These are phyloP conservation scores for Ceratocystis smalleyi DNA, from an alignment of 2,329 filamentous ascomycete genomes.

Conservation along the genomic window DNA sequence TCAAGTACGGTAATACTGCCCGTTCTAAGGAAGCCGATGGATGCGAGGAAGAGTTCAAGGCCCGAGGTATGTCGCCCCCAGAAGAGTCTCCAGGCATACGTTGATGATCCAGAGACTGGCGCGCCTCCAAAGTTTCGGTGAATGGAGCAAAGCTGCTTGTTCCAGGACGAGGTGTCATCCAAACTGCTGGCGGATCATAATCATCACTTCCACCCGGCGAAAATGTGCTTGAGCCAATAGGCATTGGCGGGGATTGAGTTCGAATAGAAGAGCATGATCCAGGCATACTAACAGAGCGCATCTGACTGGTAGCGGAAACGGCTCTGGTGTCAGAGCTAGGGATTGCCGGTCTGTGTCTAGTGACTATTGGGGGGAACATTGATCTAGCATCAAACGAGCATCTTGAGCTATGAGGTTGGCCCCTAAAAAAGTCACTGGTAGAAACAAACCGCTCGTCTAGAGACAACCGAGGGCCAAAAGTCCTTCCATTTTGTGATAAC, in stretches of 20 bases:
- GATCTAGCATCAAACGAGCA: background rate
- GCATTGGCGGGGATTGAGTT: background rate
- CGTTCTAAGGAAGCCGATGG: background rate
- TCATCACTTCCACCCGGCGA: constrained; percentile 12
- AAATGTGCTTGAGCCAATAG: constrained; percentile 12
- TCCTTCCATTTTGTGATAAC: background rate
- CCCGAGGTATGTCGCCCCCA: background rate
- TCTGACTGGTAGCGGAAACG: background rate
- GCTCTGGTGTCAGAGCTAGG: background rate
- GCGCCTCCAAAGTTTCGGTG: background rate
- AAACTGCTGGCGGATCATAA: constrained; percentile 14
- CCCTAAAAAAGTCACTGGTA: no score
- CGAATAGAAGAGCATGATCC: background rate
- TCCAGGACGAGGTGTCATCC: constrained; percentile 9
- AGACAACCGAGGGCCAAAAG: background rate
- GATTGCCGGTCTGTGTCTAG: background rate
- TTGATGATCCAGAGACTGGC: background rate
- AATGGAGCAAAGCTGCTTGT: background rate
- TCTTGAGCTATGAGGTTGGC: background rate
- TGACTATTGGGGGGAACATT: background rate
- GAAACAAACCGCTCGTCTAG: background rate
- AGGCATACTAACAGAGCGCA: background rate
- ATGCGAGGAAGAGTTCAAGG: background rate
- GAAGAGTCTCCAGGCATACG: background rate
- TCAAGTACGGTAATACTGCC: background rate